These are phyloP conservation scores for Bolboschoenoplectus hybrid DNA, from an alignment of 202 grass and related monocot genomes.

Conservation along the genomic window DNA sequence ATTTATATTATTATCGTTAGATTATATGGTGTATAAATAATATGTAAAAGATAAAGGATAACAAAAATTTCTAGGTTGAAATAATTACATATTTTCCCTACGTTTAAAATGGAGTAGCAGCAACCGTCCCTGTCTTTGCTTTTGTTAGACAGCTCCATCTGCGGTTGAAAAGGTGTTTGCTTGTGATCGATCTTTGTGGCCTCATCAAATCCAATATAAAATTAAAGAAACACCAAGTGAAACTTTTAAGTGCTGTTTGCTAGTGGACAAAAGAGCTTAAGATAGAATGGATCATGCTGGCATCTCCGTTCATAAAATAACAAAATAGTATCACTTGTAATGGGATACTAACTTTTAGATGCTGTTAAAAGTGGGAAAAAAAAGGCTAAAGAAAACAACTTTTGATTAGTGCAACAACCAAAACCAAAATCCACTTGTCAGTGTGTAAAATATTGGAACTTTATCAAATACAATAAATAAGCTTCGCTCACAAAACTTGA, in stretches of 20 bases:
- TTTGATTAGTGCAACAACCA: conserved; percentile 14
- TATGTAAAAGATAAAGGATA: too few species aligned
- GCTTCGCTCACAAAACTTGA: not conserved
- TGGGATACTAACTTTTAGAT: conserved; percentile 5
- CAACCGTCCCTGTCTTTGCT: conserved; percentile 19
- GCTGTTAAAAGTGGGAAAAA: not conserved
- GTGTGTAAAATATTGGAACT: not conserved
- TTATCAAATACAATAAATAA: not conserved
- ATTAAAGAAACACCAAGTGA: not conserved
- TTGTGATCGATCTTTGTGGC: conserved; percentile 15
- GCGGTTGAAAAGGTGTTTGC: conserved; percentile 38
- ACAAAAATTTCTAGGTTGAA: not conserved
- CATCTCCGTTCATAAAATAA: not conserved
- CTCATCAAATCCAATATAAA: conserved; percentile 30
- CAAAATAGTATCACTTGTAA: conserved; percentile 15
- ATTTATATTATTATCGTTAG: too few species aligned
- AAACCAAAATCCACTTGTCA: not conserved
- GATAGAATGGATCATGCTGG: not conserved
- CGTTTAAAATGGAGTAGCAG: not conserved
- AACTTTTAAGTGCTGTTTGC: conserved; percentile 19
- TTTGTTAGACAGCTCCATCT: conserved; percentile 36
- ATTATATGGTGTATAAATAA: too few species aligned
- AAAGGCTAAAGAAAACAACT: not conserved
- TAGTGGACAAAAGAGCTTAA: conserved; percentile 27
- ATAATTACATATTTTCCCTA: not conserved